Conservation (phyloP, 495 filamentous ascomycete genomes). For the Talaromyces borbonicus region DNA sequence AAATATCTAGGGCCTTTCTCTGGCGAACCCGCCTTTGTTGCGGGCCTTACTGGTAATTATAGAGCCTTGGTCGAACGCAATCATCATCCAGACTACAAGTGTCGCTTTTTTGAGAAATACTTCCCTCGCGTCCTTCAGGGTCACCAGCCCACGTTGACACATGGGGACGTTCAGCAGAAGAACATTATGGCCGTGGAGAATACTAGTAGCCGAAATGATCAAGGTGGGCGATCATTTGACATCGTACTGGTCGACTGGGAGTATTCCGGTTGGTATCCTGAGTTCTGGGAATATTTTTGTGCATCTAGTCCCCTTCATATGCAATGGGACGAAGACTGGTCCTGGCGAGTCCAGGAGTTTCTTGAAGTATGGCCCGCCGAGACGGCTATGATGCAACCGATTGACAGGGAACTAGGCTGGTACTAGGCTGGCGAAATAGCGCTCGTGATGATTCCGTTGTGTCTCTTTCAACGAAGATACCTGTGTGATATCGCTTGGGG, state of each 20-base stretch:
- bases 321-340: constrained; percentile 20
- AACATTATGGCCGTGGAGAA: constrained; percentile 21
- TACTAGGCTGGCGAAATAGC: too few relatives aligned
- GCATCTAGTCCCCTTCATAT: constrained; percentile 14
- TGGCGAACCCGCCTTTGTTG: constrained; percentile 16
- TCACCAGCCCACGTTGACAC: constrained; percentile 20
- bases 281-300: constrained; percentile 21
- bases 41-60: constrained; percentile 17
- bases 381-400: constrained; percentile 18
- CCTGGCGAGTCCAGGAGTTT: constrained; percentile 18
- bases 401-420: constrained; percentile 19
- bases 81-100: constrained; percentile 16
- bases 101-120: constrained; percentile 17
- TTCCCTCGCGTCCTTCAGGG: constrained; percentile 14
- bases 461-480: too few relatives aligned
- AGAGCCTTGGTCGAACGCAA: constrained; percentile 15
- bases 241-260: constrained; percentile 20
- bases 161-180: constrained; percentile 22
- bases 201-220: constrained; percentile 11
- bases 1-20: constrained; percentile 15
- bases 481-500: too few relatives aligned
- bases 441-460: too few relatives aligned
- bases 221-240: constrained; percentile 19
- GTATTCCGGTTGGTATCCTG: constrained; percentile 19
- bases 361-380: constrained; percentile 21